Conservation (phyloP, 1,139 yeast species). For the Diutina siamensis region DNA sequence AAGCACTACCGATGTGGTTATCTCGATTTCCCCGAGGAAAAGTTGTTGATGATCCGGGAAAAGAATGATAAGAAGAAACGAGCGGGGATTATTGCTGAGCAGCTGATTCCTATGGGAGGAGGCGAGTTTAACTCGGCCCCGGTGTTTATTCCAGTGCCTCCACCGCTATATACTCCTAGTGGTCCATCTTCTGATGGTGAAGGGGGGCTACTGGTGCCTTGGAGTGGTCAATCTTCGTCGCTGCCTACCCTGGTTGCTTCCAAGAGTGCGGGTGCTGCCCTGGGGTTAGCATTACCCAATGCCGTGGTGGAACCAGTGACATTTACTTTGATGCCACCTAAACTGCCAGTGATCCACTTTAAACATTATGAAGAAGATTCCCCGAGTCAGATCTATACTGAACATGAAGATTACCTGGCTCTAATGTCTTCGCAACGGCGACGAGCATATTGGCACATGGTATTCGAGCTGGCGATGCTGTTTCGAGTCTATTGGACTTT, state of each 20-base stretch:
- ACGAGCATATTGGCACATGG: background rate
- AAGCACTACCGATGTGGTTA: constrained; percentile 32
- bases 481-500: constrained; percentile 1
- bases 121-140: background rate
- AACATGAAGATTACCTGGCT: background rate
- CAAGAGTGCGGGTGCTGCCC: too few relatives aligned
- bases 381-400: background rate
- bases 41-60: constrained; percentile 20
- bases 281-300: background rate
- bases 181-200: background rate
- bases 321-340: background rate
- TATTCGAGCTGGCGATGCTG: background rate
- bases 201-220: background rate
- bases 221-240: background rate
- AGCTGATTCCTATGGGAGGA: background rate
- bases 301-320: background rate
- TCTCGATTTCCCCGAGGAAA: constrained; percentile 29
- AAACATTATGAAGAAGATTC: background rate
- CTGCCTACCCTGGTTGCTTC: background rate
- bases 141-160: background rate
- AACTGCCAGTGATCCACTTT: background rate
- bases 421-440: background rate
- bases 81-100: background rate
- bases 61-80: constrained; percentile 16
- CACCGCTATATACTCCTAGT: background rate